Percentiles rank a stretch among this genome's conserved stretches.
phyloP scores from a whole-genome alignment of 805 yeast species.

The Cyberlindnera meyerae region DNA sequence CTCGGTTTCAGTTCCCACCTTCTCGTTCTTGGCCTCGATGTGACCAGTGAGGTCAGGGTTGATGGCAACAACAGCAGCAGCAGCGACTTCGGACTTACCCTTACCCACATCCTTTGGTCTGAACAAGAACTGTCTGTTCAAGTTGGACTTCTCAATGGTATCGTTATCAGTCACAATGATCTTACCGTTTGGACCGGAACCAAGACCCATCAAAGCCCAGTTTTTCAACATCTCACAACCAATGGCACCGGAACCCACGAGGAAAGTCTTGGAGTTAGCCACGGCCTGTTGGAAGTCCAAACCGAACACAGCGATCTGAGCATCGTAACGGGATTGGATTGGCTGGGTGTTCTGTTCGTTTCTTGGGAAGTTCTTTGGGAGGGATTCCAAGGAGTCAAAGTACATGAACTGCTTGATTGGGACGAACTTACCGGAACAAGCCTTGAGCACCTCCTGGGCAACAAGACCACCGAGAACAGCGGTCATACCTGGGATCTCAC shows the following conservation, averaged over 20 bases:
- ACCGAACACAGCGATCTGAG: conserved; percentile 95
- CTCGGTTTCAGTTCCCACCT: conserved; percentile 93
- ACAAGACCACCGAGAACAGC: conserved; percentile 92
- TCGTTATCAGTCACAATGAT: conserved; percentile 89
- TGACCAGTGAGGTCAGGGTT: conserved; percentile 79
- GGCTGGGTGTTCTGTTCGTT: conserved; percentile 71
- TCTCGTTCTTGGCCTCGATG: conserved; percentile 72
- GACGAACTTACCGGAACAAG: conserved; percentile 91
- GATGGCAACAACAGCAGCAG: conserved; percentile 76
- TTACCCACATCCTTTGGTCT: conserved; percentile 92
- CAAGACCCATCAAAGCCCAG: conserved; percentile 97
- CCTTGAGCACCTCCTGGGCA: conserved; percentile 95
- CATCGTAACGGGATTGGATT: conserved; percentile 78
- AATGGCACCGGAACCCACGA: conserved; percentile 97
- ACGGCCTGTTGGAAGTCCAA: conserved; percentile 64
- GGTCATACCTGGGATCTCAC: conserved; percentile 85
- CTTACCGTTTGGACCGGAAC: conserved; percentile 84
- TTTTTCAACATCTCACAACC: conserved; percentile 98
- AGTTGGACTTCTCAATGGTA: conserved; percentile 89
- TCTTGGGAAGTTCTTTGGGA: conserved; percentile 67
- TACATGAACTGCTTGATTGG: conserved; percentile 90
- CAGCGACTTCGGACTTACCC: conserved; percentile 87
- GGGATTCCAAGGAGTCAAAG: conserved; percentile 89
- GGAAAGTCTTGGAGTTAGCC: conserved; percentile 74
- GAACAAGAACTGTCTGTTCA: conserved; percentile 94